Percentiles rank a stretch among this genome's conserved stretches.
phyloP scores from a whole-genome alignment of 2,329 filamentous ascomycete genomes.

The Paraphoma chrysanthemicola region DNA sequence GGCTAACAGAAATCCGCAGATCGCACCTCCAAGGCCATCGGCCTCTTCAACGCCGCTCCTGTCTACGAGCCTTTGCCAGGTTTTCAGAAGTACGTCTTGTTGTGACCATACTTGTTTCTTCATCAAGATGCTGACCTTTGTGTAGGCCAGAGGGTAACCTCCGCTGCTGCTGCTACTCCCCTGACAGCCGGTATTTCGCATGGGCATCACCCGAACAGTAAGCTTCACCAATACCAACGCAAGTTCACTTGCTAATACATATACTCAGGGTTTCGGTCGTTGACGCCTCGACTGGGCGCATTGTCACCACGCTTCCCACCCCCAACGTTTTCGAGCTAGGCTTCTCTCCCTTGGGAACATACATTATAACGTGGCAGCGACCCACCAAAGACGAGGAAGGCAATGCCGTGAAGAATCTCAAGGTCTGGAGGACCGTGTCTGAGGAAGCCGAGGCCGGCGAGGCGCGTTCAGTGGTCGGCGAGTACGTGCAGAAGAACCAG shows the following conservation, averaged over 20 bases:
- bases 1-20: conserved; percentile 52
- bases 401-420: conserved; percentile 93
- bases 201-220: conserved; percentile 85
- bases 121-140: conserved; percentile 15
- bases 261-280: conserved; percentile 75
- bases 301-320: conserved; percentile 77
- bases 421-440: conserved; percentile 89
- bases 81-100: conserved; percentile 64
- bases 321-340: conserved; percentile 91
- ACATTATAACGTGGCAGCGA: conserved; percentile 95
- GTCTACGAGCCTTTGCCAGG: conserved; percentile 84
- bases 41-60: conserved; percentile 88
- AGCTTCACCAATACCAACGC: conserved; percentile 17
- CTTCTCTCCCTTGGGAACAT: conserved; percentile 92
- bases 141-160: conserved; percentile 87
- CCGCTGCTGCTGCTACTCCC: conserved; percentile 93
- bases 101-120: background rate
- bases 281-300: conserved; percentile 77
- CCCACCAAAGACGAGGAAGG: conserved; percentile 91
- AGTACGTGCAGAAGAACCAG: conserved; percentile 95
- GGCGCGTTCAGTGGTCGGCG: conserved; percentile 76
- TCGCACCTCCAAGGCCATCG: conserved; percentile 96
- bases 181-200: conserved; percentile 93
- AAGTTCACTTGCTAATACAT: background rate
- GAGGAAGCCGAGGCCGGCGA: conserved; percentile 66